Evolutionary conservation across 805 yeast genomes (phyloP).

Genomic region (Komagataella ulmi): DNA sequence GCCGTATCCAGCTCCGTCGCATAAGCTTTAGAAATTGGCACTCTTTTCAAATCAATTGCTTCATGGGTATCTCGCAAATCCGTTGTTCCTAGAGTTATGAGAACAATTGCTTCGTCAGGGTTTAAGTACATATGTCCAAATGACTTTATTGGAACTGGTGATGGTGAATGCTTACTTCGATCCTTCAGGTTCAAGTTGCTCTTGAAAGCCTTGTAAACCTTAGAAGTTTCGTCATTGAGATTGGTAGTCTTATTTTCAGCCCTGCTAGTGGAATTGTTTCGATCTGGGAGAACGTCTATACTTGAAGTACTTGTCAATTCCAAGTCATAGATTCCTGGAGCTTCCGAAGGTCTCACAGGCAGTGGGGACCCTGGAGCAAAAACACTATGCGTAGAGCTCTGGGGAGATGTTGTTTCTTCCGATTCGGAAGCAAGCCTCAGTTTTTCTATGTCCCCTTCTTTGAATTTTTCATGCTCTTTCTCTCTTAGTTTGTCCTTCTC

Average conservation of each 20-base stretch:
- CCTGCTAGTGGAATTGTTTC: not conserved
- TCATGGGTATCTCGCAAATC: constrained; percentile 48
- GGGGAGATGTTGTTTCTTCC: not conserved
- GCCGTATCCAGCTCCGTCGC: constrained; percentile 86
- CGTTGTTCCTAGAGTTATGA: constrained; percentile 78
- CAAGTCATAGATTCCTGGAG: not conserved
- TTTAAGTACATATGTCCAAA: constrained; percentile 73
- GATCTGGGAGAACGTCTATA: not conserved
- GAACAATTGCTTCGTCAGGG: constrained; percentile 51
- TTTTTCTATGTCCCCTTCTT: not conserved
- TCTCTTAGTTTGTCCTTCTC: not conserved
- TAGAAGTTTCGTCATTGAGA: not conserved
- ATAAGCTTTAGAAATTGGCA: constrained; percentile 64
- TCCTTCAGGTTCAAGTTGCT: constrained; percentile 6
- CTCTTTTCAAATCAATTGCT: constrained; percentile 57
- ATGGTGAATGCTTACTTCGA: constrained; percentile 4
- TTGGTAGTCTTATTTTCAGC: not conserved
- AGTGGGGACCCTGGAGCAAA: not conserved
- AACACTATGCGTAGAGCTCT: not conserved
- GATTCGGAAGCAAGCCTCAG: not conserved
- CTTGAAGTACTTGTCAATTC: not conserved
- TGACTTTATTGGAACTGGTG: constrained; percentile 54
- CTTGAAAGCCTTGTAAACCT: not conserved
- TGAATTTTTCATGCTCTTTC: not conserved
- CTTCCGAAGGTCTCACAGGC: not conserved